Conservation (phyloP, 2,329 filamentous ascomycete genomes). For the Fusarium azukiicola region DNA sequence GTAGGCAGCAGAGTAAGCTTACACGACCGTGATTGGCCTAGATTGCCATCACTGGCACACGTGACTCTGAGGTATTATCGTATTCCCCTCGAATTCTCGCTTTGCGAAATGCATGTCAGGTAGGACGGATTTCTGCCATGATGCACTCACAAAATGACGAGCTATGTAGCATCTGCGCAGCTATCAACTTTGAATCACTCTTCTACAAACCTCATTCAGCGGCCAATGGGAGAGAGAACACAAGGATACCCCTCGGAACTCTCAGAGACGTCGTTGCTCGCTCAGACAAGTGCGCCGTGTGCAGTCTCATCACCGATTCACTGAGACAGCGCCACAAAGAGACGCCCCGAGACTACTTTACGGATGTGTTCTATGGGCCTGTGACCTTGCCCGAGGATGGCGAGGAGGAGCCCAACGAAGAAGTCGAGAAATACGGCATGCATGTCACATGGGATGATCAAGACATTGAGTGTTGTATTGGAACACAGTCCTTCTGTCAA, state of each 20-base stretch:
- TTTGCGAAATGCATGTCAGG: not conserved
- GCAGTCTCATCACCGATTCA: conserved; percentile 19
- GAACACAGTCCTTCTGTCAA: not conserved
- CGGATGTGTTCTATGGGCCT: not conserved
- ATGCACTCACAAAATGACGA: not conserved
- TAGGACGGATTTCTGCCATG: not conserved
- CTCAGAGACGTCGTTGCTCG: conserved; percentile 27
- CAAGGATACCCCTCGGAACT: conserved; percentile 25
- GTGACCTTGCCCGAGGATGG: not conserved
- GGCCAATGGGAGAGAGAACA: too few species aligned
- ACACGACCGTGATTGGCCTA: not conserved
- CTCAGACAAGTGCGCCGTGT: conserved; percentile 15
- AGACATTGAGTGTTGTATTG: conserved; percentile 22
- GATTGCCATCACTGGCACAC: not conserved
- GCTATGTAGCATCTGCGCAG: conserved; percentile 6
- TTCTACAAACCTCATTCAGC: conserved; percentile 6
- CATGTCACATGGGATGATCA: not conserved
- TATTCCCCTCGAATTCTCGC: not conserved
- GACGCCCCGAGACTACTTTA: not conserved
- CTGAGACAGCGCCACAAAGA: conserved; percentile 26
- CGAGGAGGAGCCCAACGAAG: not conserved
- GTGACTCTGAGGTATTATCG: conserved; percentile 8
- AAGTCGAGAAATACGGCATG: conserved; percentile 28
- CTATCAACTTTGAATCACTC: conserved; percentile 24
- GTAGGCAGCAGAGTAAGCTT: not conserved